These are phyloP conservation scores for Leishmania mexicana DNA, from an alignment of 208 protist genomes.

Conservation along the genomic window DNA sequence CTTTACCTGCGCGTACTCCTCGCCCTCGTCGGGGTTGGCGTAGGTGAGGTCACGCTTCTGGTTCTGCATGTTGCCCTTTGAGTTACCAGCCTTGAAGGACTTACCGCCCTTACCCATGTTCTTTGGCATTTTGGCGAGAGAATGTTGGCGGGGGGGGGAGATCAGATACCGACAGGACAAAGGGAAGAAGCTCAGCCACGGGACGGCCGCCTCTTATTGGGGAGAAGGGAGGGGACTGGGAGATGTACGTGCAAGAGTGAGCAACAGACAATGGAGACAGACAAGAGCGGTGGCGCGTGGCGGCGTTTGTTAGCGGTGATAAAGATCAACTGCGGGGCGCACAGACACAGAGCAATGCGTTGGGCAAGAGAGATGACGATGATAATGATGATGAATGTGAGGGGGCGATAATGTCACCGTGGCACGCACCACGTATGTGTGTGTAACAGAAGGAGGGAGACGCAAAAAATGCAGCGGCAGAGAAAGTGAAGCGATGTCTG, in stretches of 20 bases:
- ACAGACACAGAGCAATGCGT: not conserved
- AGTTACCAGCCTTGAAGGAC: slow-evolving; percentile 95
- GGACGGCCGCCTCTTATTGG: not conserved
- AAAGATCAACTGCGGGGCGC: not conserved
- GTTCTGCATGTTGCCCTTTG: slow-evolving; percentile 94
- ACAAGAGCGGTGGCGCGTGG: not conserved
- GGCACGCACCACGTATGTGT: not conserved
- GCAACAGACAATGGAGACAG: not conserved
- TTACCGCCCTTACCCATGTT: slow-evolving; percentile 97
- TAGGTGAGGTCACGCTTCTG: slow-evolving; percentile 97
- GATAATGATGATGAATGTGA: not conserved
- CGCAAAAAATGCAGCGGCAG: not conserved
- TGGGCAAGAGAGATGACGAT: not conserved
- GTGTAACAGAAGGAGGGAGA: not conserved
- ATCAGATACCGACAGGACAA: not conserved
- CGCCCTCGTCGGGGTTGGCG: slow-evolving; percentile 94
- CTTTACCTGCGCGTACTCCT: slow-evolving; percentile 98
- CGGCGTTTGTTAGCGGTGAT: not conserved
- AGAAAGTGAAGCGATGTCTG: not conserved
- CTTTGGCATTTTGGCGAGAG: slow-evolving; percentile 83
- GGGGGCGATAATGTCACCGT: not conserved
- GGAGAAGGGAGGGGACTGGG: too few relatives aligned
- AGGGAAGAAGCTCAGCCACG: not conserved
- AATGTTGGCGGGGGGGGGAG: not conserved
- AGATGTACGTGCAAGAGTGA: not conserved